Evolutionary conservation across 331 rosid species (phyloP).

Genomic region (Cydonia oblonga): DNA sequence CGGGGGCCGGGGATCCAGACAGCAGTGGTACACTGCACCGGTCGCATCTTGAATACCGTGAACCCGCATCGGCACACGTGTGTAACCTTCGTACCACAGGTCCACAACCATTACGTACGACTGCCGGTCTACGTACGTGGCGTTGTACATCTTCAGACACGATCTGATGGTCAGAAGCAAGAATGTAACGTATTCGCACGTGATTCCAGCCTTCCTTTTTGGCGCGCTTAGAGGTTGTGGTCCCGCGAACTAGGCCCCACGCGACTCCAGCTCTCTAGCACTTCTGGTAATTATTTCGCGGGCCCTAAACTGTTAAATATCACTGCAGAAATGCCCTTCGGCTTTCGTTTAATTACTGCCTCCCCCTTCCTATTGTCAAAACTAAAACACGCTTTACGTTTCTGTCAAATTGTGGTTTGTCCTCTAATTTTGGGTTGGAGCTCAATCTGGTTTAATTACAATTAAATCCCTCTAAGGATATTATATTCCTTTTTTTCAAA

Average conservation of each 20-base stretch:
- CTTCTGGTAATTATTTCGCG: slow-evolving; percentile 1
- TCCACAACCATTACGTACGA: not conserved
- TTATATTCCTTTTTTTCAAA: too few relatives aligned
- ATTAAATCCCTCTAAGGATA: too few relatives aligned
- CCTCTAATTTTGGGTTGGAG: not conserved
- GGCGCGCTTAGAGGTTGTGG: not conserved
- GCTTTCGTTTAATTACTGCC: not conserved
- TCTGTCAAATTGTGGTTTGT: not conserved
- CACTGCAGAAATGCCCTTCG: not conserved
- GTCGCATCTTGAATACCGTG: too few relatives aligned
- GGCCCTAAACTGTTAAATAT: not conserved
- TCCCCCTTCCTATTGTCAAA: too few relatives aligned
- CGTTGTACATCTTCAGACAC: not conserved
- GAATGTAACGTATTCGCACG: slow-evolving; percentile 1
- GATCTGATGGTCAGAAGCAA: not conserved
- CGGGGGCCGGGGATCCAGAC: too few relatives aligned
- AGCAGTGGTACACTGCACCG: too few relatives aligned
- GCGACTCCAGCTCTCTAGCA: slow-evolving; percentile 10
- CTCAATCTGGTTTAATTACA: not conserved
- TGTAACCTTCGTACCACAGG: not conserved
- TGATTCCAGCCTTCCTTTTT: not conserved
- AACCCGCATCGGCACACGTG: not conserved
- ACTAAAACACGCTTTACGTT: not conserved
- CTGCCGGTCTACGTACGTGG: not conserved
- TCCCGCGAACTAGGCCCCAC: not conserved